Conservation (phyloP, 140 eudicot species). For the Ambrosia hybrid region DNA sequence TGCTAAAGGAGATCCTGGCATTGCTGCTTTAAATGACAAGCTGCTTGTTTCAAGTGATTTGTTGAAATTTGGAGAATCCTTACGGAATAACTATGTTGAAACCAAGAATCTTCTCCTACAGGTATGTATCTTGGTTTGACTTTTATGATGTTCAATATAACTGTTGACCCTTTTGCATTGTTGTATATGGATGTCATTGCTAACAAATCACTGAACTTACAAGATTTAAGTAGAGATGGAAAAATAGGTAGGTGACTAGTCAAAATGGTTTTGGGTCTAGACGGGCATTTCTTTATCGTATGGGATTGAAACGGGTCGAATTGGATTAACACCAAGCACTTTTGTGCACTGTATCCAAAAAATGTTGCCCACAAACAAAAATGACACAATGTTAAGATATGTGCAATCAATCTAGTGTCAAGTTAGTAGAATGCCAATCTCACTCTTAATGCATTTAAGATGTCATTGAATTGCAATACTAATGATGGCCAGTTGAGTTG, state of each 20-base stretch:
- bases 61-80: slow-evolving; percentile 70
- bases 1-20: slow-evolving; percentile 98
- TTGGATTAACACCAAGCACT: slow-evolving; percentile 6
- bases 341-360: background rate
- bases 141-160: background rate
- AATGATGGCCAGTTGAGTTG: too few relatives aligned
- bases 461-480: too few relatives aligned
- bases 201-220: background rate
- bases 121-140: slow-evolving; percentile 39
- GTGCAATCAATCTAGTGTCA: background rate
- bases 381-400: background rate
- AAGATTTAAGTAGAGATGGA: background rate
- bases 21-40: slow-evolving; percentile 79
- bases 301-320: background rate
- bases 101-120: slow-evolving; percentile 72
- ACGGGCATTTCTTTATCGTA: background rate
- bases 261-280: background rate
- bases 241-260: background rate
- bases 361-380: background rate
- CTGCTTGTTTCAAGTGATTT: slow-evolving; percentile 82
- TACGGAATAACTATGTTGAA: slow-evolving; percentile 70
- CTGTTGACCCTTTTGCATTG: background rate
- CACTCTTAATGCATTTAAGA: too few relatives aligned
- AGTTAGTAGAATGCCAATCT: too few relatives aligned
- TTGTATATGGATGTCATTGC: background rate